A percentile compares a stretch with the other conserved stretches of the same genome.
Conservation (phyloP, 2,329 filamentous ascomycete species). For the Emmonsiellopsis sp. region DNA sequence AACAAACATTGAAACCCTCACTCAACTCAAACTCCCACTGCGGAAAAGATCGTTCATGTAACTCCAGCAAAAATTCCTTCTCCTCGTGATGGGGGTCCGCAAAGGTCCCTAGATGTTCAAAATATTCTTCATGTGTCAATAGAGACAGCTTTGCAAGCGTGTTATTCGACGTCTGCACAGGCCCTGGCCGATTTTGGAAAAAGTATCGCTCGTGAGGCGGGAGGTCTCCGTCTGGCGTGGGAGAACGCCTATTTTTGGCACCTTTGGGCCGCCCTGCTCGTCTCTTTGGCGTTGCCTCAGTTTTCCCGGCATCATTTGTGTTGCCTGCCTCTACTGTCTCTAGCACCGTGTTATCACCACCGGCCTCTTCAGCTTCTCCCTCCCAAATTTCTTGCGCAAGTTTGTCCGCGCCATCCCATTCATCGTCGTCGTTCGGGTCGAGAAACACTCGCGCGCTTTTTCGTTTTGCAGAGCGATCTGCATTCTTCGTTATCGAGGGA, state of each 20-base stretch:
- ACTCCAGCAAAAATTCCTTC: slow-evolving; percentile 58
- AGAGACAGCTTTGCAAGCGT: slow-evolving; percentile 65
- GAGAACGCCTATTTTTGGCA: slow-evolving; percentile 53
- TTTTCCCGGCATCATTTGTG: slow-evolving; percentile 17
- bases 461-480: slow-evolving; percentile 74
- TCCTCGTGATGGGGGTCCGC: slow-evolving; percentile 62
- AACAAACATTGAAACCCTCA: slow-evolving; percentile 77
- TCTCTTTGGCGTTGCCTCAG: slow-evolving; percentile 16
- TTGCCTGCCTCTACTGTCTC: slow-evolving; percentile 12
- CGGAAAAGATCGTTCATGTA: slow-evolving; percentile 73
- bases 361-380: slow-evolving; percentile 20
- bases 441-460: slow-evolving; percentile 75
- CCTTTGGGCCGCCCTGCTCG: slow-evolving; percentile 42
- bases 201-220: slow-evolving; percentile 90
- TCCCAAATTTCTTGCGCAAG: slow-evolving; percentile 60
- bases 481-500: slow-evolving; percentile 57
- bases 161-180: slow-evolving; percentile 76
- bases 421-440: slow-evolving; percentile 59
- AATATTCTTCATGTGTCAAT: slow-evolving; percentile 88
- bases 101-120: slow-evolving; percentile 55
- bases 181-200: slow-evolving; percentile 75
- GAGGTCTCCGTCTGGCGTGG: slow-evolving; percentile 70
- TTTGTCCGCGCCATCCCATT: slow-evolving; percentile 55
- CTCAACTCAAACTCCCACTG: slow-evolving; percentile 90
- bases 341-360: slow-evolving; percentile 28